Base-by-base conservation (phyloP, 495 filamentous ascomycete genomes). In the Podospora sp. region DNA sequence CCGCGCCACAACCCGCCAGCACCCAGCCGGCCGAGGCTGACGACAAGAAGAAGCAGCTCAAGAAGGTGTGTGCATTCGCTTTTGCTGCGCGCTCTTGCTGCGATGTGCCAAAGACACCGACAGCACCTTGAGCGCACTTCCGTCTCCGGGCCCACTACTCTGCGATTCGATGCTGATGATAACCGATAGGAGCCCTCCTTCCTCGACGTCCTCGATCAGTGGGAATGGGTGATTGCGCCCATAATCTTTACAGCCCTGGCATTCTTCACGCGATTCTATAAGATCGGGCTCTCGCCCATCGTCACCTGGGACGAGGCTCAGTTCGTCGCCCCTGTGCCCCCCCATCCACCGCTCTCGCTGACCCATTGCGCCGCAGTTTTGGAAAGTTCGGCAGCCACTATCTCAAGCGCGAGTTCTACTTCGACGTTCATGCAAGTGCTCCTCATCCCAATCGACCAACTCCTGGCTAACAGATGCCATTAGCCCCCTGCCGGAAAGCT, bases 311-410 rank as follows among this genome's bases (percentile, higher is more conserved):
- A 99, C 80, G 93, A 97, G 86, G 93, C 93, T 64, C 93, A 97
- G 92, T 96, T 88, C 82, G 90, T 81, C 62, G n/a, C 55, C 33
- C 57, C 64, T 62, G 29, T 12, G n/a, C 16, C 52, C 14, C 63
- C 46, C 50, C 40, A 60, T 49, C 65, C 55, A 61, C 26, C 25
- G 53, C 61, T 57, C 58, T 21, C 60, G 69, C 79, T 81, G 67
- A 79, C 75, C 14, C 57, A 24, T 50, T 60, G 26, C 36, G 22
- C 36, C 61, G 63, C 36, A 97, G 93, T 78, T 99, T 99, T 79
- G 95, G 95, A 72, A 99, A 99, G 79, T 99, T 99, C 79, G 95
- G 95, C 67, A 97, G 94, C 71, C 94, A 99, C 79, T 99, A 99
- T 75, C 86, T 99, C 65, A 97, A 99, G 74, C 92, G 94, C 72